Percentiles rank a stretch among this genome's conserved stretches.
Evolutionary conservation across 441 rosid species (phyloP).

Genomic region (Sinapis alba): DNA sequence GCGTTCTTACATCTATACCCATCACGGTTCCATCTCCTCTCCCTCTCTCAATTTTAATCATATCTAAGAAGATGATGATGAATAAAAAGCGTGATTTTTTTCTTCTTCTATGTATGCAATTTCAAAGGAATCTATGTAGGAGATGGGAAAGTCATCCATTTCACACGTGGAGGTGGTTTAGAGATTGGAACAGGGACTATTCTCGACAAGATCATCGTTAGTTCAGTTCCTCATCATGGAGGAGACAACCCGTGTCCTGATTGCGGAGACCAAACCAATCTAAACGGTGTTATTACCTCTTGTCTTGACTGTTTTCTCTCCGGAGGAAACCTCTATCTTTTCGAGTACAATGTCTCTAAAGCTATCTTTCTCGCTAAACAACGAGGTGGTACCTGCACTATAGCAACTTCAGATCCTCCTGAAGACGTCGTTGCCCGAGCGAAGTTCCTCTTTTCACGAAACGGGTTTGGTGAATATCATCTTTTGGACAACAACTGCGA

Average conservation of each 20-base stretch:
- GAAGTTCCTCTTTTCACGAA: slow-evolving; percentile 48
- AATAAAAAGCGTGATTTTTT: neutral
- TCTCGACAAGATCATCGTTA: slow-evolving; percentile 57
- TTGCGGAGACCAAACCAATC: slow-evolving; percentile 58
- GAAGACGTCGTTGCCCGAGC: slow-evolving; percentile 64
- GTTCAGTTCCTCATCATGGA: slow-evolving; percentile 48
- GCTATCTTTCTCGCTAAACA: slow-evolving; percentile 65
- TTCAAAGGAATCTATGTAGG: slow-evolving; percentile 70
- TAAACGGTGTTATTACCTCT: slow-evolving; percentile 62
- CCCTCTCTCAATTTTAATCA: neutral
- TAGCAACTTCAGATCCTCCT: slow-evolving; percentile 64
- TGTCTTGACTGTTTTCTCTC: slow-evolving; percentile 78
- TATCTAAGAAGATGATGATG: neutral
- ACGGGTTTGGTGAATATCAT: slow-evolving; percentile 71
- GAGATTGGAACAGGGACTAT: slow-evolving; percentile 76
- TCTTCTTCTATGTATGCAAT: neutral
- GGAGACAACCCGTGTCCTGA: slow-evolving; percentile 55
- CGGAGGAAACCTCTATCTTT: slow-evolving; percentile 67
- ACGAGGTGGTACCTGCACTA: slow-evolving; percentile 87
- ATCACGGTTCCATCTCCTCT: slow-evolving; percentile 36
- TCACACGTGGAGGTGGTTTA: slow-evolving; percentile 70
- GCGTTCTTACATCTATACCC: slow-evolving; percentile 39
- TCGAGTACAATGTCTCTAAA: slow-evolving; percentile 56
- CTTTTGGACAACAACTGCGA: slow-evolving; percentile 78
- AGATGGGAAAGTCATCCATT: slow-evolving; percentile 73